Evolutionary conservation across 2,329 filamentous ascomycete species (phyloP).

Genomic region (Corniculantispora saksenae): DNA sequence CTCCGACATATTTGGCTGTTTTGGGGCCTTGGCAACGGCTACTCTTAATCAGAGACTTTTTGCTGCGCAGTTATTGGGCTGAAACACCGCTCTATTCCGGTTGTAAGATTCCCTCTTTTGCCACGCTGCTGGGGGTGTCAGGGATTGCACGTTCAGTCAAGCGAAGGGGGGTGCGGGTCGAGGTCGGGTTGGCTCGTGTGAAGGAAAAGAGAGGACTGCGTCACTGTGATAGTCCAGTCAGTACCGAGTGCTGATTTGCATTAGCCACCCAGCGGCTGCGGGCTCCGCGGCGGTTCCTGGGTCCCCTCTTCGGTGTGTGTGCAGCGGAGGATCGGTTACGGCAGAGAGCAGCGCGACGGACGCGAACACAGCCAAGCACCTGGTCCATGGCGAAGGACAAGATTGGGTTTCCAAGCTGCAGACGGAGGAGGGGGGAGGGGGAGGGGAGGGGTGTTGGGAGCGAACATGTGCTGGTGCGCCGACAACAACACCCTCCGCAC

Average conservation of each 20-base stretch:
- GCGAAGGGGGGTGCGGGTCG: constrained; percentile 15
- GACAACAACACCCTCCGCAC: not conserved
- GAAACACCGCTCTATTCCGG: constrained; percentile 8
- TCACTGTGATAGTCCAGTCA: constrained; percentile 9
- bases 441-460: constrained; percentile 17
- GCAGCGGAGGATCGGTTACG: not conserved
- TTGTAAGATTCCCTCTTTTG: not conserved
- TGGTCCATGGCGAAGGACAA: not conserved
- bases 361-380: not conserved
- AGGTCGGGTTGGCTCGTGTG: constrained; percentile 13
- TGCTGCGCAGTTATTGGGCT: constrained; percentile 28
- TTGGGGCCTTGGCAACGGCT: constrained; percentile 28
- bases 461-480: constrained; percentile 8
- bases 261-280: not conserved
- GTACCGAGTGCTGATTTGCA: constrained; percentile 14
- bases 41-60: constrained; percentile 57
- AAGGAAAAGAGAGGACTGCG: constrained; percentile 7
- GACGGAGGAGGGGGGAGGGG: not conserved
- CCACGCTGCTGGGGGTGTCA: not conserved
- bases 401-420: constrained; percentile 16
- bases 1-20: constrained; percentile 88
- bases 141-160: constrained; percentile 14
- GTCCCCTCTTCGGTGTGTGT: not conserved
- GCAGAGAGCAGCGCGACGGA: not conserved
- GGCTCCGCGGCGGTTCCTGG: constrained; percentile 6